Evolutionary conservation across 2,329 filamentous ascomycete genomes (phyloP), one percentile per base, ranked within the genome.

Genomic region (Phoma sp.): DNA sequence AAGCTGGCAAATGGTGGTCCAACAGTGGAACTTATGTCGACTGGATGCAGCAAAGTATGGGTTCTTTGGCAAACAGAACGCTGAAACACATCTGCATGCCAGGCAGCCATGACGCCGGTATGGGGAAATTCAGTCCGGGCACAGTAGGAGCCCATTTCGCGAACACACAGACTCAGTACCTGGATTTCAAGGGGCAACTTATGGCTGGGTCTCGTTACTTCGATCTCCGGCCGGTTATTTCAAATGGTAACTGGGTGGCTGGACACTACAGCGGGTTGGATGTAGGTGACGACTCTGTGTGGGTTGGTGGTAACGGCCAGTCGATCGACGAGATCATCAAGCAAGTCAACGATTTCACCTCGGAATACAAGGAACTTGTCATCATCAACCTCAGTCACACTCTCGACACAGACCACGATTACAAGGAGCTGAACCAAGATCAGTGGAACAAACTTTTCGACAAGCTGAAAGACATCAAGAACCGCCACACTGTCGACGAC

Each of bases 81-180:
- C 62, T 82, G 0, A 76, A 76, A 46, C 74, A 81, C 27, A 70
- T 82, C 14, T 72, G 77, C 43, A 77, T 83, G 71, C 80, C 80
- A 0, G 80, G 79, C 7, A 75, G 78, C 3, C 79, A 83, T 55
- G 78, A 82, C 52, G 71, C 79, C 0, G 80, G 79, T n/a, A 82
- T 83, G 79, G 76, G 72, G 23, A 69, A 57, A 1, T 78, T 79
- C 55, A 75, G 66, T 11, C 61, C 65, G 1, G 68, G 72, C 11
- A 77, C 78, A 4, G 67, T 72, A 32, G 68, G 77, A 9, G 78
- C 75, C 3, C 66, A 66, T 14, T 64, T 67, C n/a, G 57, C 65
- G 9, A 81, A 81, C 51, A 80, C 76, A 0, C 75, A 79, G 52
- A 79, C 77, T 0, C 80, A 83, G 46, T 75, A 75, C 10, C 64